A percentile compares a stretch with the other conserved stretches of the same genome.
Evolutionary conservation across 2,329 filamentous ascomycete genomes (phyloP).

Genomic region (Gnomoniopsis sp.): DNA sequence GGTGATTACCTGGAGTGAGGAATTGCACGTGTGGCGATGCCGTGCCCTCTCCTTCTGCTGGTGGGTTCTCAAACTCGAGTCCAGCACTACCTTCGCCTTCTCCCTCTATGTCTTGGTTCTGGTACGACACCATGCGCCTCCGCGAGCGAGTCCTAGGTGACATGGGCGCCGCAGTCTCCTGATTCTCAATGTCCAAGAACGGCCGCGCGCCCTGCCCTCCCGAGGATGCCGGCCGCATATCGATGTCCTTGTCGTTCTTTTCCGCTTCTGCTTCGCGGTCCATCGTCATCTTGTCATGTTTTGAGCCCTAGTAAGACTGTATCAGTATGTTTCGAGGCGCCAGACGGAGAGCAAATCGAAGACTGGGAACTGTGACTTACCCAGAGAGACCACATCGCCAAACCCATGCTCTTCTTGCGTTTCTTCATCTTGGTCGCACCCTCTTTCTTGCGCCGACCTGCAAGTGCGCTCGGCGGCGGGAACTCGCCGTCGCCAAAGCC

Average conservation of each 20-base stretch:
- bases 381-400: constrained; percentile 84
- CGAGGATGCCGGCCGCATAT: constrained; percentile 31
- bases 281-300: constrained; percentile 77
- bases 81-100: constrained; percentile 25
- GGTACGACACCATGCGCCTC: constrained; percentile 46
- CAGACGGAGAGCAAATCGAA: too few species aligned
- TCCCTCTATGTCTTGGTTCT: constrained; percentile 38
- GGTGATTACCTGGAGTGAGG: constrained; percentile 37
- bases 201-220: constrained; percentile 43
- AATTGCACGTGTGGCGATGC: constrained; percentile 27
- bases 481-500: constrained; percentile 67
- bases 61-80: too few species aligned
- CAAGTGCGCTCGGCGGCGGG: constrained; percentile 81
- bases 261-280: constrained; percentile 50
- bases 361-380: too few species aligned
- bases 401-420: constrained; percentile 61
- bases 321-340: too few species aligned
- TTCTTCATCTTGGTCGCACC: constrained; percentile 52
- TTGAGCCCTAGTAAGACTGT: constrained; percentile 53
- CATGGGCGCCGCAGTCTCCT: constrained; percentile 28
- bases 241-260: constrained; percentile 32
- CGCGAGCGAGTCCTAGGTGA: constrained; percentile 38
- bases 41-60: constrained; percentile 18
- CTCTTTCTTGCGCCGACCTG: constrained; percentile 59
- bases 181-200: constrained; percentile 37